Percentiles rank a stretch among this genome's conserved stretches.
phyloP scores from a whole-genome alignment of 768 basidiomycete genomes.

The Hydnomerulius pinastri region DNA sequence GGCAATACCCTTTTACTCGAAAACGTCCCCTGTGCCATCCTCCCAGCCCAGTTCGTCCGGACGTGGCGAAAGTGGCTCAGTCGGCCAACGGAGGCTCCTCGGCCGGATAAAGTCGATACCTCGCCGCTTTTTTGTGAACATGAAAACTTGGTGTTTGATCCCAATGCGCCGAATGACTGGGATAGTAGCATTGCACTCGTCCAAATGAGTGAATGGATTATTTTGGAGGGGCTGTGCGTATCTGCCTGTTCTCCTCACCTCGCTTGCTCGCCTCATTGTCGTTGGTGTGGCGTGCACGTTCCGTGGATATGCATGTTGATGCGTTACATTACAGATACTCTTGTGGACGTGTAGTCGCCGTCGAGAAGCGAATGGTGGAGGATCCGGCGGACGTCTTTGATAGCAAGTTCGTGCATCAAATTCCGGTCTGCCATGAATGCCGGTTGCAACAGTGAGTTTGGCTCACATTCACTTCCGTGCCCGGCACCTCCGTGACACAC shows the following conservation, averaged over 20 bases:
- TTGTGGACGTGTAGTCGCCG: slow-evolving; percentile 53
- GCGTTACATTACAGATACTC: slow-evolving; percentile 48
- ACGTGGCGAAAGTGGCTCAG: slow-evolving; percentile 72
- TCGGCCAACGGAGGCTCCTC: slow-evolving; percentile 51
- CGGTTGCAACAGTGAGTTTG: slow-evolving; percentile 53
- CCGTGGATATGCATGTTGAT: slow-evolving; percentile 16
- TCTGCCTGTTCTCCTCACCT: no score
- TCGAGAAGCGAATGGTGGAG: slow-evolving; percentile 39
- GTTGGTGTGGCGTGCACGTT: slow-evolving; percentile 7
- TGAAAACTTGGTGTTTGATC: slow-evolving; percentile 61
- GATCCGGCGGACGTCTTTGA: slow-evolving; percentile 31
- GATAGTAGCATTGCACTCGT: slow-evolving; percentile 59
- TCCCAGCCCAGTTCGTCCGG: slow-evolving; percentile 63
- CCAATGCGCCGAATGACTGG: slow-evolving; percentile 59
- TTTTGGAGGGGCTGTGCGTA: slow-evolving; percentile 58
- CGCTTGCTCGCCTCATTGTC: no score
- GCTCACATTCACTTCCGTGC: slow-evolving; percentile 5
- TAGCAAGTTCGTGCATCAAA: slow-evolving; percentile 46
- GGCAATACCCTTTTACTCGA: slow-evolving; percentile 48
- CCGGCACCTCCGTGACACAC: slow-evolving; percentile 1
- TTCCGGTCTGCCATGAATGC: slow-evolving; percentile 62
- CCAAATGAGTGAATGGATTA: slow-evolving; percentile 64
- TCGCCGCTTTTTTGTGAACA: slow-evolving; percentile 68
- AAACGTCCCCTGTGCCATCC: slow-evolving; percentile 54
- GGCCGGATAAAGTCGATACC: slow-evolving; percentile 68